phyloP scores from a whole-genome alignment of 129 eudicot genomes.

The Lactuca sativa region DNA sequence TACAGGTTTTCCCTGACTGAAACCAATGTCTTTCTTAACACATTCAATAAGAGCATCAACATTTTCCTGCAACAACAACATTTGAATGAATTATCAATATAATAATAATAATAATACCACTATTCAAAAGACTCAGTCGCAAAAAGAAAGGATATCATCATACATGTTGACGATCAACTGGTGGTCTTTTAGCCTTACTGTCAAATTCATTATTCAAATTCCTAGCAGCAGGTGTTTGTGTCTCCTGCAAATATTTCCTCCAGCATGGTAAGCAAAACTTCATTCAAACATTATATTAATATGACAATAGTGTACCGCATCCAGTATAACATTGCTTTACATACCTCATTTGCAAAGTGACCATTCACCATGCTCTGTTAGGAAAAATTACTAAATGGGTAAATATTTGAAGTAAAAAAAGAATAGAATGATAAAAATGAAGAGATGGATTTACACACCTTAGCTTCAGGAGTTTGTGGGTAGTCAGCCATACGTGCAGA shows the following conservation, averaged over 20 bases:
- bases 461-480: slow-evolving; percentile 49
- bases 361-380: slow-evolving; percentile 68
- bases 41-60: slow-evolving; percentile 89
- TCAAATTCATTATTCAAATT: slow-evolving; percentile 60
- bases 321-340: slow-evolving; percentile 14
- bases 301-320: slow-evolving; percentile 32
- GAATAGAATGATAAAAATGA: slow-evolving; percentile 2
- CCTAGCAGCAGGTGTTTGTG: slow-evolving; percentile 64
- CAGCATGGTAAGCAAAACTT: slow-evolving; percentile 6
- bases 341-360: slow-evolving; percentile 50
- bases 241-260: slow-evolving; percentile 54
- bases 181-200: slow-evolving; percentile 71
- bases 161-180: slow-evolving; percentile 86
- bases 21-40: slow-evolving; percentile 84
- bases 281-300: background rate
- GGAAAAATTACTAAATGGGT: slow-evolving; percentile 7
- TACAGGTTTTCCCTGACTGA: slow-evolving; percentile 95
- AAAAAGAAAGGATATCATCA: slow-evolving; percentile 15
- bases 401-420: background rate
- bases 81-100: background rate
- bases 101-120: background rate
- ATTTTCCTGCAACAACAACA: slow-evolving; percentile 67
- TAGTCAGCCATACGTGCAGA: slow-evolving; percentile 42
- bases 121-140: slow-evolving; percentile 3
- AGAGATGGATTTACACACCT: slow-evolving; percentile 24